These are phyloP conservation scores for Apiotrichum sp. DNA, from an alignment of 1,284 basidiomycete species.

Conservation along the genomic window DNA sequence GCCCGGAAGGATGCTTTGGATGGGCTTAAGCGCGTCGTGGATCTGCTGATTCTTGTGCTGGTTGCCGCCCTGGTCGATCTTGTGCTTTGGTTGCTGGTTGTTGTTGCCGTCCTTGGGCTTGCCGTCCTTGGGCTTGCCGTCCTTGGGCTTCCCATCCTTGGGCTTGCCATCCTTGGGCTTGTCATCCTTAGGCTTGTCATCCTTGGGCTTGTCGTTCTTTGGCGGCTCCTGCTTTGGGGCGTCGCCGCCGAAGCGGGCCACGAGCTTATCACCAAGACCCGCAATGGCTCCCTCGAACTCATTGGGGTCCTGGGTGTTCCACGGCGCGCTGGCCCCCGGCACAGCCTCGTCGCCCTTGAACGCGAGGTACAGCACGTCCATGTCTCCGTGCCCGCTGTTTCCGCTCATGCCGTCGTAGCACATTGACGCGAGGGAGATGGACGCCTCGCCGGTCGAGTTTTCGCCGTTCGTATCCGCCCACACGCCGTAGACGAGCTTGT, in stretches of 20 bases:
- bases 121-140: too few species aligned
- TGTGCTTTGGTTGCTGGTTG: too few species aligned
- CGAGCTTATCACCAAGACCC: not conserved
- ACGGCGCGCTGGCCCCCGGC: not conserved
- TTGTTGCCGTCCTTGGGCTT: too few species aligned
- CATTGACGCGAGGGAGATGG: not conserved
- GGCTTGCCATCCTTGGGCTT: too few species aligned
- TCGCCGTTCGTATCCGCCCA: not conserved
- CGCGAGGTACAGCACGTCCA: not conserved
- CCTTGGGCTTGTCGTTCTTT: too few species aligned
- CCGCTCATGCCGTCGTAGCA: constrained; percentile 1
- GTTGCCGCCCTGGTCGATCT: too few species aligned
- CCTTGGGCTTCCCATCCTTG: too few species aligned
- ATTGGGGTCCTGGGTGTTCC: not conserved
- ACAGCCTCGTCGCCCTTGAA: not conserved
- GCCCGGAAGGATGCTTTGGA: too few species aligned
- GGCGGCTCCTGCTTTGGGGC: too few species aligned
- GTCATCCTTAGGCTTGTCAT: too few species aligned
- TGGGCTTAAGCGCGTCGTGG: too few species aligned
- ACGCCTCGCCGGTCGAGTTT: not conserved
- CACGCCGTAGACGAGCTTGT: not conserved
- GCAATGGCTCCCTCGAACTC: not conserved
- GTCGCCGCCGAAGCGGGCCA: not conserved
- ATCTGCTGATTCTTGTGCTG: too few species aligned
- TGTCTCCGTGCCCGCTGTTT: not conserved